Conservation (phyloP, 176 grass and related monocot genomes). For the Oryza nivara region DNA sequence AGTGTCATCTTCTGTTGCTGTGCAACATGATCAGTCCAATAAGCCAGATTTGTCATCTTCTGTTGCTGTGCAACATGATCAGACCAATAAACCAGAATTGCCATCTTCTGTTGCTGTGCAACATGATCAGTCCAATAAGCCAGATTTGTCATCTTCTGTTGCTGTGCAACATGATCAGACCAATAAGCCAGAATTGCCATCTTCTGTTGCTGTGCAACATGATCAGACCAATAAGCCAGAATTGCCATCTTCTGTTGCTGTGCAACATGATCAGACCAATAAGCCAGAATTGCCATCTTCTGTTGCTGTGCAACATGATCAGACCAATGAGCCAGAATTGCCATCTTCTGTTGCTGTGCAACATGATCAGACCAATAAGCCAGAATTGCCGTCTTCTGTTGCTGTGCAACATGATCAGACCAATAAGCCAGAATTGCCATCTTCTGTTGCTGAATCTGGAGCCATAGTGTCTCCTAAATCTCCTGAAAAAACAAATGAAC, state of each 20-base stretch:
- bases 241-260: conserved; percentile 8
- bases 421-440: too few relatives aligned
- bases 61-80: conserved; percentile 6
- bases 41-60: conserved; percentile 35
- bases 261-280: too few relatives aligned
- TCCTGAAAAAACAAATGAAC: conserved; percentile 31
- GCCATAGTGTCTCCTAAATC: conserved; percentile 19
- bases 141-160: not conserved
- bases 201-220: conserved; percentile 25
- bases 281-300: too few relatives aligned
- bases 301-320: too few relatives aligned
- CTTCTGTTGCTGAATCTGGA: conserved; percentile 16
- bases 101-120: conserved; percentile 31
- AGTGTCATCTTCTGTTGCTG: conserved; percentile 22
- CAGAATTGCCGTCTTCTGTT: too few relatives aligned
- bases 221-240: conserved; percentile 45
- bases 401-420: too few relatives aligned
- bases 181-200: conserved; percentile 39
- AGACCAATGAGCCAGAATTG: too few relatives aligned
- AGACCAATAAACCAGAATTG: conserved; percentile 40
- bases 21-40: conserved; percentile 40
- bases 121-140: conserved; percentile 38
- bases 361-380: too few relatives aligned
- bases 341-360: too few relatives aligned
- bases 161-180: conserved; percentile 18